Base-by-base conservation (phyloP, 768 basidiomycete genomes). In the Tricholoma sp. region DNA sequence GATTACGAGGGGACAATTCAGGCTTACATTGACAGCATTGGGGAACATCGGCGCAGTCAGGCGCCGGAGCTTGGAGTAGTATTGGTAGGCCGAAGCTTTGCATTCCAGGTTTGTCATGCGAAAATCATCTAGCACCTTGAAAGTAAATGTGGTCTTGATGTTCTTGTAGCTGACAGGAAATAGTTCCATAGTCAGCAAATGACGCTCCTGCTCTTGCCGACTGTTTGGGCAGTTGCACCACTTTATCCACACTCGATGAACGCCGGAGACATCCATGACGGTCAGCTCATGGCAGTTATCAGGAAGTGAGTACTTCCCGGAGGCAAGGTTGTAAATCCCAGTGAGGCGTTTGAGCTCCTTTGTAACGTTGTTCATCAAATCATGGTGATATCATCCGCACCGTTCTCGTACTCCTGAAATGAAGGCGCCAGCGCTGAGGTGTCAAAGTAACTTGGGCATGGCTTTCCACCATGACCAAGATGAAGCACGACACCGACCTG, bases 61-160 rank as follows among this genome's bases (percentile, higher is more conserved):
- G 0, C 63, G 39, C 1, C 57, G 45, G 7, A 66, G n/a, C 7
- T 57, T 49, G 3, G 42, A 20, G 52, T 56, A 61, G 28, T 57
- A 66, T 8, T 60, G 60, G 39, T 64, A 63, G 2, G 53, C 53
- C 2, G 60, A 60, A 1, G 60, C 32, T 34, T 64, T 64, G 8
- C 57, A 51, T 49, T 64, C 63, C 13, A 66, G 17, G 33, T 63
- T 63, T 2, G 36, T 45, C 10, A 61, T 28, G 0, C 59, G 41
- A 20, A 47, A 56, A 11, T 60, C 29, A 9, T 63, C 57, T 0
- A 66, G 50, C 0, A 61, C 11, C 0, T 52, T 28, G 2, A 52
- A 39, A 3, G 60, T 64, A 41, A 66, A 66, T 0, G 61, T n/a
- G 0, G 62, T 63, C 5, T 51, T 37, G 47, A 13, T 39, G 9